Evolutionary conservation across 306 rosid species (phyloP), one percentile per base, ranked within the genome.

Genomic region (Fagus crenata): DNA sequence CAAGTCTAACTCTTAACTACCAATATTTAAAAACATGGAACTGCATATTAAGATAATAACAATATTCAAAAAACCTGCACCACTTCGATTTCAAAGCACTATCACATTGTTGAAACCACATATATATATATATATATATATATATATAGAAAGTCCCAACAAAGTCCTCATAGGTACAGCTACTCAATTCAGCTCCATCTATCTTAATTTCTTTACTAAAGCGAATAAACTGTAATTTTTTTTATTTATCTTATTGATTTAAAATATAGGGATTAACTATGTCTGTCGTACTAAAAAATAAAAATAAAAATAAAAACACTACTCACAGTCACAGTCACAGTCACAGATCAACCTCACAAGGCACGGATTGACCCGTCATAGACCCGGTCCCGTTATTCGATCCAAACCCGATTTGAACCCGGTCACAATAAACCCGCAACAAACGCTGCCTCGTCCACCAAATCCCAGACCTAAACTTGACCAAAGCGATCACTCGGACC

Each of bases 341-440:
- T 54, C 61, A 42, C 61, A 56, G 53, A 18, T 54, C 11, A 77
- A 70, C 80, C 22, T 49, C 9, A 49, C 79, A 78, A 6, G 53
- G 18, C 51, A 39, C 37, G 43, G 83, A 37, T 49, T 58, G 65
- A 53, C 55, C 82, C 61, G n/a, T 22, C 72, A 81, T 63, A 56
- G 80, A 28, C 32, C 77, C 84, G 8, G 83, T 61, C 37, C 28
- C 78, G 51, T 78, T 72, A 3, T 53, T 58, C 1, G 67, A 2
- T 13, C 51, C 56, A 28, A 78, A 53, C 40, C 67, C 51, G 54
- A 75, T 35, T 12, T 41, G 42, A 15, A 85, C 42, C 36, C 28
- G 70, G 31, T 49, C 49, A 36, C 85, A 84, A 46, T 2, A 12
- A 51, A 67, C 80, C 78, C 40, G 28, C 74, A 55, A 74, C 43